phyloP scores from a whole-genome alignment of 1,139 yeast species.

The Yamadazyma triangularis region DNA sequence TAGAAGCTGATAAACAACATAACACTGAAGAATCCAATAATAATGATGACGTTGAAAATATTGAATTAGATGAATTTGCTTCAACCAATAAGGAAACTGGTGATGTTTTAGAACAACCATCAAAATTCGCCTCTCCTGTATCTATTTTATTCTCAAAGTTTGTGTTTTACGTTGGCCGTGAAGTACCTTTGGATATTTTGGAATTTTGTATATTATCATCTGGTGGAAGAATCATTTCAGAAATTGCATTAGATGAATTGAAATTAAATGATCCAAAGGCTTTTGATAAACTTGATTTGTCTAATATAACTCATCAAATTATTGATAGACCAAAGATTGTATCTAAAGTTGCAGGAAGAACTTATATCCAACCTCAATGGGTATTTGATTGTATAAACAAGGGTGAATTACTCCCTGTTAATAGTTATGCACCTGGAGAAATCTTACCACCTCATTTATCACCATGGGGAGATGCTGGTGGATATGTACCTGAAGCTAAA shows the following conservation, averaged over 20 bases:
- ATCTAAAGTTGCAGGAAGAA: slow-evolving; percentile 82
- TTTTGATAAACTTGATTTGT: slow-evolving; percentile 51
- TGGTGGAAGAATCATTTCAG: slow-evolving; percentile 86
- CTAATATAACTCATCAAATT: slow-evolving; percentile 84
- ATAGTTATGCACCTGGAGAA: slow-evolving; percentile 89
- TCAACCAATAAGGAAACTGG: slow-evolving; percentile 62
- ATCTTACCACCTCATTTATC: slow-evolving; percentile 93
- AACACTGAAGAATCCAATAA: slow-evolving; percentile 38
- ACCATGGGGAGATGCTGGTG: slow-evolving; percentile 98
- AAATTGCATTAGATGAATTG: slow-evolving; percentile 80
- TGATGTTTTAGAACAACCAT: slow-evolving; percentile 79
- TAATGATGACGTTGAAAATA: slow-evolving; percentile 26
- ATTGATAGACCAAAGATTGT: slow-evolving; percentile 84
- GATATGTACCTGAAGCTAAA: slow-evolving; percentile 73
- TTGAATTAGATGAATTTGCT: slow-evolving; percentile 65
- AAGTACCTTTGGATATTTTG: slow-evolving; percentile 86
- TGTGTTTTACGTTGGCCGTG: slow-evolving; percentile 88
- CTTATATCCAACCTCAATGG: slow-evolving; percentile 98
- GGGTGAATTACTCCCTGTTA: slow-evolving; percentile 68
- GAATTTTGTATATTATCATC: slow-evolving; percentile 84
- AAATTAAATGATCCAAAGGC: slow-evolving; percentile 37
- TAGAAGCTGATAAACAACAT: slow-evolving; percentile 32
- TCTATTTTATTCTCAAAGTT: slow-evolving; percentile 68
- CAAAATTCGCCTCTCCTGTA: slow-evolving; percentile 52
- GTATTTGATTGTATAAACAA: slow-evolving; percentile 87